phyloP scores from a whole-genome alignment of 1,284 basidiomycete species.

The Puccinia polysora region DNA sequence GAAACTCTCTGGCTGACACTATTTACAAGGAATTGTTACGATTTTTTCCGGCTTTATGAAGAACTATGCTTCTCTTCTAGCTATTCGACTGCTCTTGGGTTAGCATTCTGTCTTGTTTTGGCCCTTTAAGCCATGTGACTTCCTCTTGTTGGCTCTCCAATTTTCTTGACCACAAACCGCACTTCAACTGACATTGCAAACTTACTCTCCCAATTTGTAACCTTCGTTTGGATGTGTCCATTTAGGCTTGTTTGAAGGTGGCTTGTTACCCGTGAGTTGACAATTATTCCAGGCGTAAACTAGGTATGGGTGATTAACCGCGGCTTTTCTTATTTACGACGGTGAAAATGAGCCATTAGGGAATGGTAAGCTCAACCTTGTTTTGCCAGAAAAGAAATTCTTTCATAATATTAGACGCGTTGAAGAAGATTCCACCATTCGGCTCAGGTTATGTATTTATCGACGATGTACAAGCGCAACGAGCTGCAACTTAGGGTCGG shows the following conservation, averaged over 20 bases:
- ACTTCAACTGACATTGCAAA: too few relatives aligned
- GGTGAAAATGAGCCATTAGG: conserved; percentile 6
- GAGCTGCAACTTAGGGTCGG: conserved; percentile 41
- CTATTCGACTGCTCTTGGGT: conserved; percentile 32
- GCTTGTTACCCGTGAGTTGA: conserved; percentile 24
- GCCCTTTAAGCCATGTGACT: too few relatives aligned
- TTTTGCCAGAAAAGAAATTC: too few relatives aligned
- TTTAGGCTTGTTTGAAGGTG: conserved; percentile 39
- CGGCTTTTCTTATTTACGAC: too few relatives aligned
- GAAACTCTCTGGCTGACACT: too few relatives aligned
- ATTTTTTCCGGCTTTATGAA: conserved; percentile 39
- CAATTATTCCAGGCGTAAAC: too few relatives aligned
- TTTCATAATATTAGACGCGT: too few relatives aligned
- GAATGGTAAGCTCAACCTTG: conserved; percentile 29
- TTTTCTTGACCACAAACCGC: too few relatives aligned
- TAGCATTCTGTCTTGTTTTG: background rate
- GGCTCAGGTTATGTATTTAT: conserved; percentile 23
- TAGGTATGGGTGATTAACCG: too few relatives aligned
- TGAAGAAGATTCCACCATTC: background rate
- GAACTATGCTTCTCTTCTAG: conserved; percentile 16
- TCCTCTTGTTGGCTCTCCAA: too few relatives aligned
- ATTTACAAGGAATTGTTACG: conserved; percentile 12
- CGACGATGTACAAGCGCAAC: conserved; percentile 34
- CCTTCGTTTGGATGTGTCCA: too few relatives aligned
- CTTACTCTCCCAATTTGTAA: background rate